These are phyloP conservation scores for Citrullus mucosospermus DNA, from an alignment of 306 rosid genomes.

Conservation along the genomic window DNA sequence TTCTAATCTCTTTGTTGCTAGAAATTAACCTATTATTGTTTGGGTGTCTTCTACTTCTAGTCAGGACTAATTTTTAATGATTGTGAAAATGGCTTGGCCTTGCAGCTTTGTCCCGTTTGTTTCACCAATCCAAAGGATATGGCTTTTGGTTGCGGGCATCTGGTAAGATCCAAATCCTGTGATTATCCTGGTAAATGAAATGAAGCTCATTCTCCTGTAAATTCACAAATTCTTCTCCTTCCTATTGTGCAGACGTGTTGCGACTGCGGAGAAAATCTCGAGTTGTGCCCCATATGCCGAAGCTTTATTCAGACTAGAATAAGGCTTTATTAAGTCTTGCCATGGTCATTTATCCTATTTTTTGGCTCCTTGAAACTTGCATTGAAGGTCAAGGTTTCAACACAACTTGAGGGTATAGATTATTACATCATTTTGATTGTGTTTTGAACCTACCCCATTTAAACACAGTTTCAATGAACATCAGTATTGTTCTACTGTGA, in stretches of 20 bases:
- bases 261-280: conserved; percentile 56
- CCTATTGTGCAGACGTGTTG: conserved; percentile 64
- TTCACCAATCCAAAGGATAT: conserved; percentile 50
- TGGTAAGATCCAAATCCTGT: conserved; percentile 29
- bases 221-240: background rate
- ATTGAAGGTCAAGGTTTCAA: background rate
- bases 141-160: conserved; percentile 93
- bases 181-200: background rate
- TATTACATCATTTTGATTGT: background rate
- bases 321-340: conserved; percentile 36
- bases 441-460: background rate
- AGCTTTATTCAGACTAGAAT: conserved; percentile 49
- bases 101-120: conserved; percentile 70
- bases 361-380: background rate
- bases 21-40: background rate
- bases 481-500: background rate
- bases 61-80: background rate
- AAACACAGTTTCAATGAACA: background rate
- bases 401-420: background rate
- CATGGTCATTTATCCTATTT: background rate
- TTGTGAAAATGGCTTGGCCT: conserved; percentile 2
- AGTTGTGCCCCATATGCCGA: conserved; percentile 73
- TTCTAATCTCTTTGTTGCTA: background rate
- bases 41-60: background rate
- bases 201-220: background rate